Conservation (phyloP, 352 stramenopile genomes). For the Globisporangium viniferum region DNA sequence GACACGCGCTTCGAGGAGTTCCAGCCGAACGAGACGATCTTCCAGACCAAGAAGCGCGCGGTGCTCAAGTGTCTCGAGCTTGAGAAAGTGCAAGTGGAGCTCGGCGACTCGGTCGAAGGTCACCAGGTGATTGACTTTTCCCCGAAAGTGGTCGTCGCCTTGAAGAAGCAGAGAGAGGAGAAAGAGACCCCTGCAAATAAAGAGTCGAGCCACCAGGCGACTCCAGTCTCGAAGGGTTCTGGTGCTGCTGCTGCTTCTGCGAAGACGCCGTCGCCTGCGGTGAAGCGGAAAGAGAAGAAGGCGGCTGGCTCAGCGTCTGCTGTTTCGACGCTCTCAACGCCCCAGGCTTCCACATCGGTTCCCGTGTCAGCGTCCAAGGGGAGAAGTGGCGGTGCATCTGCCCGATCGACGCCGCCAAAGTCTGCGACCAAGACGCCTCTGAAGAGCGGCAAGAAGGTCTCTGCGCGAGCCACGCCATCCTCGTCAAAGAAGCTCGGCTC, state of each 20-base stretch:
- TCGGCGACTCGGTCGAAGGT: slow-evolving; percentile 70
- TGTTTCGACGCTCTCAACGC: not conserved
- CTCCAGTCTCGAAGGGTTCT: not conserved
- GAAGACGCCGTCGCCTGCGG: slow-evolving; percentile 27
- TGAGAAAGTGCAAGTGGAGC: slow-evolving; percentile 47
- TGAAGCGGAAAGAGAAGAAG: slow-evolving; percentile 30
- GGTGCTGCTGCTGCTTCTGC: not conserved
- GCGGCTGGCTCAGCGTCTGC: not conserved
- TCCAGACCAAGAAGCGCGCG: slow-evolving; percentile 73
- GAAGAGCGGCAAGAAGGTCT: slow-evolving; percentile 27
- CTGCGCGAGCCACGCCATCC: slow-evolving; percentile 10
- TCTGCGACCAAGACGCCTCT: slow-evolving; percentile 13
- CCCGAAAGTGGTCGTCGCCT: slow-evolving; percentile 3
- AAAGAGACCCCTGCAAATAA: slow-evolving; percentile 12
- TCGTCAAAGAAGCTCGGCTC: slow-evolving; percentile 16
- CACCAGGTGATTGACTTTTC: slow-evolving; percentile 57
- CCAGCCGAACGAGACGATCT: slow-evolving; percentile 75
- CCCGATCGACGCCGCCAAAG: slow-evolving; percentile 20
- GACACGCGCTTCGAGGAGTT: slow-evolving; percentile 69
- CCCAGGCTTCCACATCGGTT: not conserved
- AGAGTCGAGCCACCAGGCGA: slow-evolving; percentile 18
- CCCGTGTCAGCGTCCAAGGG: not conserved
- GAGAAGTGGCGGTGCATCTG: not conserved
- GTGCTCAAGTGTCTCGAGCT: slow-evolving; percentile 60
- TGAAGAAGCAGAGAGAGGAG: slow-evolving; percentile 8